Conservation (phyloP, 1,284 basidiomycete species). For the Irpex sp. region DNA sequence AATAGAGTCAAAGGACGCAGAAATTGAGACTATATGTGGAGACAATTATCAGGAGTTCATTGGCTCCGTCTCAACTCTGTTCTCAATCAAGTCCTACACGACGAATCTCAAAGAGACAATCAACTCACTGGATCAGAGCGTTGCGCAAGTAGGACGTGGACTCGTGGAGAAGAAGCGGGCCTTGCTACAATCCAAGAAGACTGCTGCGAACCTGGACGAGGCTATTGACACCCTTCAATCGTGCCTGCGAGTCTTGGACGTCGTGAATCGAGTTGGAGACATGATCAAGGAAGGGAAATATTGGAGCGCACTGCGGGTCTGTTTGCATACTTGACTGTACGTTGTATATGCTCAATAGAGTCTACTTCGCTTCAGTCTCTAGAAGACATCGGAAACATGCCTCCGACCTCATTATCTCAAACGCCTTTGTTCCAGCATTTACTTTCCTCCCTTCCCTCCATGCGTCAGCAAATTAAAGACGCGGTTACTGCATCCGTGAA, state of each 20-base stretch:
- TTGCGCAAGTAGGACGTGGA: slow-evolving; percentile 76
- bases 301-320: slow-evolving; percentile 92
- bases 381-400: slow-evolving; percentile 91
- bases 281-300: slow-evolving; percentile 93
- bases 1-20: slow-evolving; percentile 89
- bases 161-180: slow-evolving; percentile 91
- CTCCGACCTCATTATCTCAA: slow-evolving; percentile 86
- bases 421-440: slow-evolving; percentile 94
- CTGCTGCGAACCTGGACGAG: slow-evolving; percentile 91
- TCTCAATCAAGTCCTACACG: slow-evolving; percentile 90
- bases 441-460: slow-evolving; percentile 86
- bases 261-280: slow-evolving; percentile 90
- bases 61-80: slow-evolving; percentile 90
- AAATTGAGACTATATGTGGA: slow-evolving; percentile 95
- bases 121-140: slow-evolving; percentile 63
- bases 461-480: slow-evolving; percentile 86
- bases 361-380: slow-evolving; percentile 60
- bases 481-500: slow-evolving; percentile 95
- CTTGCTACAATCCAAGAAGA: slow-evolving; percentile 87
- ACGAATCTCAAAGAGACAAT: slow-evolving; percentile 81
- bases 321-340: slow-evolving; percentile 38
- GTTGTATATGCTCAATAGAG: slow-evolving; percentile 21
- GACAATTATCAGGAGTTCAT: slow-evolving; percentile 99
- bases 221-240: slow-evolving; percentile 94
- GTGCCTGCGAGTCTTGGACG: slow-evolving; percentile 88